Base-by-base conservation (phyloP, 768 basidiomycete species). In the Boletus huronensis region DNA sequence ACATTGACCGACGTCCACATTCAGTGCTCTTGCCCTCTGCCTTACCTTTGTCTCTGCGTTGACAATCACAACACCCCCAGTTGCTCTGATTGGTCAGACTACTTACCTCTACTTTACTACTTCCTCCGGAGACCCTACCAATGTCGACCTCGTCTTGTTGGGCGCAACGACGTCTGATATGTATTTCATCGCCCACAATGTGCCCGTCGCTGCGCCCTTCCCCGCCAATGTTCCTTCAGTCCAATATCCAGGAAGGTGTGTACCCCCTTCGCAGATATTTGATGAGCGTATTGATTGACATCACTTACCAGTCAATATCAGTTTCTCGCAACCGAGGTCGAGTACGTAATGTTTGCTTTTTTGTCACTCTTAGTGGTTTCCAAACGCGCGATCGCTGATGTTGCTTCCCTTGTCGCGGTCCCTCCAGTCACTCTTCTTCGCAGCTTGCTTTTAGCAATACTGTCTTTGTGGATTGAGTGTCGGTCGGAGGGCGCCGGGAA, bases 181-280 rank as follows among this genome's bases (percentile, higher is more conserved):
- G 14, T 25, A 25, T 16, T 7, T 3, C 23, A 0, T 25, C 5
- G 3, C 5, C 17, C 1, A 11, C 11, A 3, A 6, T 4, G 44
- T 4, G 13, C 2, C 8, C 6, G 8, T 26, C 17, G 0, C 13
- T 13, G 13, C 2, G 23, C 2, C 23, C 23, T 2, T 4, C 23
- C 2, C 5, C 17, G 0, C 11, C 0, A 1, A 0, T 0, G 2
- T 43, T 28, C 42, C 25, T 26, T 10, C 3, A n/a, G 42, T 28
- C 25, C 2, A 1, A 6, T 0, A 25, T 4, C 25, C 25, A 25
- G 7, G 16, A 0, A 0, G 0, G 44, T 45, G 3, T 13, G 44
- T 45, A 19, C 1, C 19, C 13, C 44, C 8, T 16, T 8, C 16
- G 21, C 8, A 19, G 5, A 29, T 6, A 45, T 45, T 14, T 17